These are phyloP conservation scores for Ganoderma meredithae DNA, from an alignment of 1,284 basidiomycete genomes.

Conservation along the genomic window DNA sequence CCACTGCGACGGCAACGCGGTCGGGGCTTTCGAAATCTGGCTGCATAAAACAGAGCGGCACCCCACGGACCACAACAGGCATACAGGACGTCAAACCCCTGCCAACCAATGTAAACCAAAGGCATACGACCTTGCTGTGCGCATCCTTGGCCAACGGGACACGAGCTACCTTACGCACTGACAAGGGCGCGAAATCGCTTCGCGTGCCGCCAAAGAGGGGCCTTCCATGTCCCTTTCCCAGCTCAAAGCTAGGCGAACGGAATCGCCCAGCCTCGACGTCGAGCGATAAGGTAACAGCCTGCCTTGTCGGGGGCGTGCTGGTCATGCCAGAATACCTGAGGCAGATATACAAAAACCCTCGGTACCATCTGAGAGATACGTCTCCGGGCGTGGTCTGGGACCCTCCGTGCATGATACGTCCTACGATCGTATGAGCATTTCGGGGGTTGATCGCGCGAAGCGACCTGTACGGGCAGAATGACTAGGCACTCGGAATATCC, in stretches of 20 bases:
- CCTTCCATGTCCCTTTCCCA: neutral
- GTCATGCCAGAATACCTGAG: neutral
- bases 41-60: neutral
- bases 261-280: neutral
- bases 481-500: neutral
- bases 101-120: neutral
- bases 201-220: neutral
- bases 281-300: constrained; percentile 1
- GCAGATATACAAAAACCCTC: neutral
- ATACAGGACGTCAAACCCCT: neutral
- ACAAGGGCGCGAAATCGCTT: neutral
- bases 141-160: neutral
- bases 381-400: neutral
- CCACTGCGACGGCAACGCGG: no score
- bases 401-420: neutral
- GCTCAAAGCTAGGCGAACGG: neutral
- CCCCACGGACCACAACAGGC: neutral
- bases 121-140: neutral
- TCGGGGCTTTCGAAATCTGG: no score
- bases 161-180: neutral
- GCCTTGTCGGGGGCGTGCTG: neutral
- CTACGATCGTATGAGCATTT: neutral
- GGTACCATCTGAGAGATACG: neutral
- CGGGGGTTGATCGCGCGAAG: neutral
- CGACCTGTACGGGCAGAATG: neutral